Evolutionary conservation across 2,329 filamentous ascomycete species (phyloP).

Genomic region (Trichophyton schoenleinii): DNA sequence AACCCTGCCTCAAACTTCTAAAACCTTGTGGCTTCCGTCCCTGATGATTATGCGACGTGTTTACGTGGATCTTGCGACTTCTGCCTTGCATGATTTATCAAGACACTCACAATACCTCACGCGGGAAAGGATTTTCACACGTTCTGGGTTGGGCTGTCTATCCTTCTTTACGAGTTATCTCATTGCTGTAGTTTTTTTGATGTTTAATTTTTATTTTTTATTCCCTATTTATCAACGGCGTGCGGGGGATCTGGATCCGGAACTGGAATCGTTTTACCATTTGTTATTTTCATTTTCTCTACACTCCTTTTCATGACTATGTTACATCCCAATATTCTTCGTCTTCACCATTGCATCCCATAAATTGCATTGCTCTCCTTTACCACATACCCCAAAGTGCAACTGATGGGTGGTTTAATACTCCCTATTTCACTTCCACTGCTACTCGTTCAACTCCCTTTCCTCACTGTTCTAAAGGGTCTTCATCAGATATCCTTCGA

Average conservation of each 20-base stretch:
- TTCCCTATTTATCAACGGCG: neutral
- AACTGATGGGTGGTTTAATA: neutral
- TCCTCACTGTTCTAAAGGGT: neutral
- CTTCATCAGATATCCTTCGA: neutral
- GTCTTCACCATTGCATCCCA: neutral
- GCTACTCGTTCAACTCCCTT: neutral
- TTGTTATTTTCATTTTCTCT: neutral
- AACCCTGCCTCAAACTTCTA: slow-evolving; percentile 41
- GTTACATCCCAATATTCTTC: neutral
- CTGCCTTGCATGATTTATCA: neutral
- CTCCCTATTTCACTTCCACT: neutral
- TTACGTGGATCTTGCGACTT: neutral
- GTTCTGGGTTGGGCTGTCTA: neutral
- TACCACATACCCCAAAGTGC: neutral
- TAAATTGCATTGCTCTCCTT: neutral
- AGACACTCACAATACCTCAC: neutral
- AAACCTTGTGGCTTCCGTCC: neutral
- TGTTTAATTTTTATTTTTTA: neutral
- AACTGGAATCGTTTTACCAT: neutral
- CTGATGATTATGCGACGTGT: neutral
- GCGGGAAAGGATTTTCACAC: neutral
- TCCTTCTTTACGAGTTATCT: neutral
- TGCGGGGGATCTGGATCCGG: neutral
- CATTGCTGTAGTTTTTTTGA: neutral
- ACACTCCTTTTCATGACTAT: slow-evolving; percentile 1